Conservation (phyloP, 208 protist genomes). For the Endotrypanum monterogeii region DNA sequence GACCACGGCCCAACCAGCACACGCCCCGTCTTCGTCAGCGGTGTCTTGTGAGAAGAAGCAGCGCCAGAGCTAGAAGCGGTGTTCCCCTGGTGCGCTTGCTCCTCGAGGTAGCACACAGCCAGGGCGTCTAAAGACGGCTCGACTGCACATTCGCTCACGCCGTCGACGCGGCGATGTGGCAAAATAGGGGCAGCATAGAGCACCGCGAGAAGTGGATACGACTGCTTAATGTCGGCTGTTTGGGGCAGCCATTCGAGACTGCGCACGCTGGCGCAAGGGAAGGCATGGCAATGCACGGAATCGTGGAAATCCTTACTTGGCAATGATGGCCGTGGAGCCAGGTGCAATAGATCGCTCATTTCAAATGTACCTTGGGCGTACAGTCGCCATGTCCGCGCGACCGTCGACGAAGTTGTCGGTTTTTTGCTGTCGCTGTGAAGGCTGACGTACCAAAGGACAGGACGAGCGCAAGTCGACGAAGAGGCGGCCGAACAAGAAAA, state of each 20-base stretch:
- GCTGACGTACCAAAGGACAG: slow-evolving; percentile 1
- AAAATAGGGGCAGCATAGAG: slow-evolving; percentile 28
- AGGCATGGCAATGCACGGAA: not conserved
- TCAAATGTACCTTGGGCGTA: slow-evolving; percentile 7
- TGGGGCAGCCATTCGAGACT: slow-evolving; percentile 42
- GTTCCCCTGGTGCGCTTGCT: not conserved
- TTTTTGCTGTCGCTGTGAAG: not conserved
- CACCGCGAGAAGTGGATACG: slow-evolving; percentile 44
- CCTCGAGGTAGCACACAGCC: slow-evolving; percentile 18
- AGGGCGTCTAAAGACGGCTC: slow-evolving; percentile 26
- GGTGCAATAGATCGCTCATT: slow-evolving; percentile 10
- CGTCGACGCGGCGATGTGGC: not conserved
- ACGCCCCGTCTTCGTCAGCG: not conserved
- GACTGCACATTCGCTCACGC: not conserved
- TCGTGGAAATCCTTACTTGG: not conserved
- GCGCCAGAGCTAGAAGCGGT: not conserved
- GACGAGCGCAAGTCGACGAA: not conserved
- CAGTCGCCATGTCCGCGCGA: slow-evolving; percentile 1
- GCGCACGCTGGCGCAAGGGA: slow-evolving; percentile 20
- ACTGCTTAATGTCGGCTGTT: slow-evolving; percentile 26
- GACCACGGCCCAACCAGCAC: slow-evolving; percentile 23
- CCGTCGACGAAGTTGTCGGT: not conserved
- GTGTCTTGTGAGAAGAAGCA: not conserved
- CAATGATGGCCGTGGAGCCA: not conserved
- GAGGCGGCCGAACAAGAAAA: not conserved